These are phyloP conservation scores for Penicillium polonicum DNA, from an alignment of 2,329 filamentous ascomycete species.

Conservation along the genomic window DNA sequence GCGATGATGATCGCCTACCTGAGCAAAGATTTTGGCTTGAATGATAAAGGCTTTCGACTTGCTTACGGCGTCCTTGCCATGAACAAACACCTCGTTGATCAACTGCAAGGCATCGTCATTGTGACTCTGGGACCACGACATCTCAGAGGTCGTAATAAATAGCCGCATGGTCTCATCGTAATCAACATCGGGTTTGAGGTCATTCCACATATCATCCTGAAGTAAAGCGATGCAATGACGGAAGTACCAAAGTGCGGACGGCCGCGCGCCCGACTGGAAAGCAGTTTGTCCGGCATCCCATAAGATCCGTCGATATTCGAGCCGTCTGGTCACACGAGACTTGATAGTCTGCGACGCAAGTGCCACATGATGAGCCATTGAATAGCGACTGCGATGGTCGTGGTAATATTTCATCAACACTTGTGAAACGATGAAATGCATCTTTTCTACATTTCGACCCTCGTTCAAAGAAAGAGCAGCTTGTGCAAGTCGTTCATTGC, in stretches of 20 bases:
- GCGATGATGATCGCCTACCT: conserved; percentile 67
- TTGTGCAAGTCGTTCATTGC: conserved; percentile 81
- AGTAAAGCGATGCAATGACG: conserved; percentile 73
- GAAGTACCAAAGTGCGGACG: conserved; percentile 81
- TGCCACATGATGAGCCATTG: conserved; percentile 77
- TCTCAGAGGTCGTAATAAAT: conserved; percentile 76
- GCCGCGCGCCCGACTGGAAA: conserved; percentile 76
- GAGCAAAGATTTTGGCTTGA: conserved; percentile 73
- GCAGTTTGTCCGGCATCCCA: conserved; percentile 76
- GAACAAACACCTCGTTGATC: conserved; percentile 67
- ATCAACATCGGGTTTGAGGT: conserved; percentile 66
- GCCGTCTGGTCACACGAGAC: conserved; percentile 58
- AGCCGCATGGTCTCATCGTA: conserved; percentile 85
- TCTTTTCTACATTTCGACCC: conserved; percentile 65
- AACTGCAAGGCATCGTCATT: conserved; percentile 65
- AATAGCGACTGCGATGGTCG: conserved; percentile 66
- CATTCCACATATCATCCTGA: conserved; percentile 75
- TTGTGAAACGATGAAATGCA: conserved; percentile 88
- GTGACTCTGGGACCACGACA: conserved; percentile 75
- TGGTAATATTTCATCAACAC: conserved; percentile 71
- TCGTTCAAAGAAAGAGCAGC: conserved; percentile 70
- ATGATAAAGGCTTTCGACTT: conserved; percentile 83
- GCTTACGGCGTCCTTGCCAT: conserved; percentile 71
- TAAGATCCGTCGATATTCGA: conserved; percentile 71
- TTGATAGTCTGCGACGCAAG: conserved; percentile 74